These are phyloP conservation scores for Cladosporium halotolerans DNA, from an alignment of 2,329 filamentous ascomycete species.

Conservation along the genomic window DNA sequence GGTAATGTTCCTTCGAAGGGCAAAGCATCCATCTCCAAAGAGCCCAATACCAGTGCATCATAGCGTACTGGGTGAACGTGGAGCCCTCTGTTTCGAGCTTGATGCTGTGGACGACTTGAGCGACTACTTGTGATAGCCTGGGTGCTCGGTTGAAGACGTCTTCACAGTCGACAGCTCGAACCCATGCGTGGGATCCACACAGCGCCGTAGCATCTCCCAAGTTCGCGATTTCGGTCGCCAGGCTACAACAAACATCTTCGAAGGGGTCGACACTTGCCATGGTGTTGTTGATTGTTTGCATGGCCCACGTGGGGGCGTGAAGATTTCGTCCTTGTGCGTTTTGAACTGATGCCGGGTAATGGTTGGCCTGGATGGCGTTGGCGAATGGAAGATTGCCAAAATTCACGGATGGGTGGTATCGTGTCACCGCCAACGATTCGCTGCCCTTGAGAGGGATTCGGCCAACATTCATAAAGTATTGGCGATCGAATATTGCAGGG, in stretches of 20 bases:
- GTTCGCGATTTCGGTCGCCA: not conserved
- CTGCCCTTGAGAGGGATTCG: not conserved
- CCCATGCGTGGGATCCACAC: slow-evolving; percentile 4
- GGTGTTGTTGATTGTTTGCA: not conserved
- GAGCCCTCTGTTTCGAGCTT: not conserved
- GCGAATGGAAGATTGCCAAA: slow-evolving; percentile 4
- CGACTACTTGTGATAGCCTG: slow-evolving; percentile 4
- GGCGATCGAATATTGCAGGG: not conserved
- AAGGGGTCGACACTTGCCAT: slow-evolving; percentile 3
- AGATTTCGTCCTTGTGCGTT: not conserved
- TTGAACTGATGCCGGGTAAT: not conserved
- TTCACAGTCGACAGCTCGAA: slow-evolving; percentile 1
- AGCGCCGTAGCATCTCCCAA: not conserved
- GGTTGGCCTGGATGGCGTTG: not conserved
- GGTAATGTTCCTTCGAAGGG: slow-evolving; percentile 1
- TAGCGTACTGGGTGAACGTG: slow-evolving; percentile 2
- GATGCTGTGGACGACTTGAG: not conserved
- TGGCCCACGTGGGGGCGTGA: not conserved
- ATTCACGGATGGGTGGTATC: too few relatives aligned
- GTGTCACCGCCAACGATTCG: not conserved
- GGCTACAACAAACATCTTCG: not conserved
- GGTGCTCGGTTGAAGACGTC: not conserved
- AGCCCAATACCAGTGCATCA: slow-evolving; percentile 8
- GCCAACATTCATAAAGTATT: not conserved
- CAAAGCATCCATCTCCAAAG: slow-evolving; percentile 3